Evolutionary conservation across 176 grass and related monocot species (phyloP), one percentile per base, ranked within the genome.

Genomic region (Oryza brachyantha): DNA sequence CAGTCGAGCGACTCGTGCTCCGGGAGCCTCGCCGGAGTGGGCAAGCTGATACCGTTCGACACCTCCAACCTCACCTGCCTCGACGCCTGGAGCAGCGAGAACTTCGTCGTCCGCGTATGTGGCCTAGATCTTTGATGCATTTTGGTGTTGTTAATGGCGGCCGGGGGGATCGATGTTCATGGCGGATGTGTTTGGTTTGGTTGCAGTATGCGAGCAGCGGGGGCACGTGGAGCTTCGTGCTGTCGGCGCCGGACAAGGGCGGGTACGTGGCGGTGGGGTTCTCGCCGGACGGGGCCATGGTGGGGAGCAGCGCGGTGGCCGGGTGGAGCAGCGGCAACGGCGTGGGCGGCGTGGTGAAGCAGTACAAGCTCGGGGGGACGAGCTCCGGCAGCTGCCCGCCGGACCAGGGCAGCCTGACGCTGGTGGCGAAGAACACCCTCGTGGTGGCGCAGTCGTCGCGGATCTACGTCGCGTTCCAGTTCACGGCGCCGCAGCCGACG

Each of bases 381-480:
- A 87, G 77, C 82, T 36, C 84, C 0, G 7, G 12, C 37, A 61
- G 64, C 67, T 93, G 91, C 69, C 81, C 85, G 37, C 91, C 91
- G 7, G 91, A 90, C 79, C 72, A 88, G 26, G 91, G 88, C 60
- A 80, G 45, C 64, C 81, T 93, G 55, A 57, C 81, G 3, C 70
- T 93, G 29, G 73, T 85, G 8, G 1, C 81, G 0, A 84, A 84
- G 69, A 90, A 41, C 32, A 79, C 91, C 24, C 24, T 88, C 68
- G 74, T 93, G 61, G 82, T 83, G 36, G 45, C 73, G n/a, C 68
- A 41, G 11, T 77, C 91, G 0, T 84, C 88, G 2, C 81, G 70
- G 35, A 85, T 93, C 35, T 93, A 93, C 83, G 79, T 93, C 75
- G 88, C 88, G 10, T 93, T 93, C 67, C 91, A 93, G 82, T 43